These are phyloP conservation scores for Plicaturopsis crispa DNA, from an alignment of 768 basidiomycete genomes.

Conservation along the genomic window DNA sequence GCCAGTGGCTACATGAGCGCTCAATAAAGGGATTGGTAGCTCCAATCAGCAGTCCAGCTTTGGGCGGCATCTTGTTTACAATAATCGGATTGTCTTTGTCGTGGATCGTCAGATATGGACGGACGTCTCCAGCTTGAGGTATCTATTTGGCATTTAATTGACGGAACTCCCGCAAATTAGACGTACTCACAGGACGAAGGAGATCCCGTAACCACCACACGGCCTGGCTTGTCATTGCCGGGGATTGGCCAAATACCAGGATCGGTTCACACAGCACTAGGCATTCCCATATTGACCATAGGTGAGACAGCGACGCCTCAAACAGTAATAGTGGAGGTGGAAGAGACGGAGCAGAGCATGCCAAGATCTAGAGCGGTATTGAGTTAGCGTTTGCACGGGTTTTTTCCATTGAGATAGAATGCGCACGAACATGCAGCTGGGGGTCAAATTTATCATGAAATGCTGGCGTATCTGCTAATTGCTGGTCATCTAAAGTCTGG, in stretches of 20 bases:
- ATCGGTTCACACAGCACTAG: conserved; percentile 87
- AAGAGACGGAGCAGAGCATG: conserved; percentile 49
- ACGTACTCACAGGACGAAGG: conserved; percentile 56
- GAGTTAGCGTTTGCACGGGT: background rate
- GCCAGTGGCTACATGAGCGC: conserved; percentile 77
- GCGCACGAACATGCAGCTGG: conserved; percentile 40
- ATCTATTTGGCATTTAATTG: conserved; percentile 39
- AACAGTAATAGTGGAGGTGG: conserved; percentile 55
- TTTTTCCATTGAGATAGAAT: background rate
- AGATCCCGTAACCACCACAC: conserved; percentile 92
- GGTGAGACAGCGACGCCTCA: conserved; percentile 54
- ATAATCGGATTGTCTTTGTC: conserved; percentile 74
- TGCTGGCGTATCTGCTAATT: conserved; percentile 48
- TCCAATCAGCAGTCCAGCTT: conserved; percentile 68
- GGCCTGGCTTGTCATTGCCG: conserved; percentile 77
- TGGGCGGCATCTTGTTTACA: conserved; percentile 78
- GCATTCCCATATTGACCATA: conserved; percentile 93
- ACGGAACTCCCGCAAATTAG: background rate
- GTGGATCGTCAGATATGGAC: conserved; percentile 96
- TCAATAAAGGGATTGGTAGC: conserved; percentile 88
- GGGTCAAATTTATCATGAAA: conserved; percentile 49
- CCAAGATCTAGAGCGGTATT: conserved; percentile 45
- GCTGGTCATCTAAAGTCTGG: conserved; percentile 59
- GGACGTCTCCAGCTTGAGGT: conserved; percentile 75
- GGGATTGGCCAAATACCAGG: conserved; percentile 72